Conservation (phyloP, 495 filamentous ascomycete species). For the Hypomontagnella submonticulosa region DNA sequence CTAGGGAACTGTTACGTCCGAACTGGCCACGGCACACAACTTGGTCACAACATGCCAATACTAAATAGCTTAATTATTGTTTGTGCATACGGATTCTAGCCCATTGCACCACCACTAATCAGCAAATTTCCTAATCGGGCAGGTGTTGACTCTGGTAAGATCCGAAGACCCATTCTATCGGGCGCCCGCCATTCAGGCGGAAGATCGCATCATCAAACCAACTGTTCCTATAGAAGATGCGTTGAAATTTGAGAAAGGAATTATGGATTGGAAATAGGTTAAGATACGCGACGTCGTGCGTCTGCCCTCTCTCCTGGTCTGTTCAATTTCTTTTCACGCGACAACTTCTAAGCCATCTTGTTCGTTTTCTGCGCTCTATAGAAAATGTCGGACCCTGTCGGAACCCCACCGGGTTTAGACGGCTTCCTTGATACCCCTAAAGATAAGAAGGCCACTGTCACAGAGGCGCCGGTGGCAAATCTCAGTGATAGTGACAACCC, state of each 20-base stretch:
- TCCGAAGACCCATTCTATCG: background rate
- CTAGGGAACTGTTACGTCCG: too few species aligned
- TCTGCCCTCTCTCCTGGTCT: background rate
- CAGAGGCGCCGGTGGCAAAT: constrained; percentile 14
- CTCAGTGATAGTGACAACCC: background rate
- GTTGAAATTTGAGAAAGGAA: background rate
- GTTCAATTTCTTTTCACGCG: background rate
- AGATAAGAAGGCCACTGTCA: constrained; percentile 10
- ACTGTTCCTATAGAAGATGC: background rate
- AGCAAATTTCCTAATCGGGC: constrained; percentile 13
- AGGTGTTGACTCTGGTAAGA: constrained; percentile 4
- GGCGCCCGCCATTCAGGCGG: constrained; percentile 14
- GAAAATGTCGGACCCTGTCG: constrained; percentile 22
- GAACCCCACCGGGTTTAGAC: constrained; percentile 2
- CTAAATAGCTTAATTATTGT: too few species aligned
- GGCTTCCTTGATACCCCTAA: background rate
- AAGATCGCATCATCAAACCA: constrained; percentile 21
- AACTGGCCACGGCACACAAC: too few species aligned
- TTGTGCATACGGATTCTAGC: background rate
- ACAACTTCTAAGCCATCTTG: background rate
- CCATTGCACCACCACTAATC: constrained; percentile 1
- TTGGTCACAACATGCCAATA: too few species aligned
- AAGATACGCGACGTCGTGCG: background rate
- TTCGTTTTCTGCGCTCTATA: background rate
- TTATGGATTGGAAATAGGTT: background rate